Conservation (phyloP, 2,329 filamentous ascomycete species). For the Lachnellula suecica region DNA sequence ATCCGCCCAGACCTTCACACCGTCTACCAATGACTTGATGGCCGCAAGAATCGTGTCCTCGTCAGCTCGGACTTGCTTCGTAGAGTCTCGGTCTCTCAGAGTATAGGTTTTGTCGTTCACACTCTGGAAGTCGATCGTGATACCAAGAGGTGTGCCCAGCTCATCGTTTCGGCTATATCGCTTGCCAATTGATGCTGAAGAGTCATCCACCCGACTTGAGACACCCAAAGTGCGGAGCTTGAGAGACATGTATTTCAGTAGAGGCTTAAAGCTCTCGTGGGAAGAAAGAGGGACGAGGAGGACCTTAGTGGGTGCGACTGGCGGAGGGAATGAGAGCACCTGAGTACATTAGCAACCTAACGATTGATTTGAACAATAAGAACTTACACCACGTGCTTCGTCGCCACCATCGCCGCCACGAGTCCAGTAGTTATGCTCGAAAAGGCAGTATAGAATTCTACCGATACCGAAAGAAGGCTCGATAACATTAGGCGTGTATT, state of each 20-base stretch:
- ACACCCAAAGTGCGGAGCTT: slow-evolving; percentile 75
- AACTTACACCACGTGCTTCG: slow-evolving; percentile 81
- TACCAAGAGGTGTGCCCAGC: slow-evolving; percentile 87
- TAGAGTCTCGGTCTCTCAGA: slow-evolving; percentile 86
- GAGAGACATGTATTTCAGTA: slow-evolving; percentile 69
- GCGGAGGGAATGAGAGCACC: slow-evolving; percentile 72
- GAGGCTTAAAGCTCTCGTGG: slow-evolving; percentile 78
- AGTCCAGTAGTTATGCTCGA: slow-evolving; percentile 96
- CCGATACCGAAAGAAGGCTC: slow-evolving; percentile 98
- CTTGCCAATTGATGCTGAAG: slow-evolving; percentile 89
- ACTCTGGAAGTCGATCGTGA: slow-evolving; percentile 96
- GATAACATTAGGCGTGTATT: slow-evolving; percentile 94
- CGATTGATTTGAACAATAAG: not conserved
- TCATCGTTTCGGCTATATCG: slow-evolving; percentile 94
- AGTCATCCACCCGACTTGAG: slow-evolving; percentile 86
- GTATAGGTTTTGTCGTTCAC: slow-evolving; percentile 85
- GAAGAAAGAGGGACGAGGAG: slow-evolving; percentile 86
- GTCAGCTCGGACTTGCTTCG: slow-evolving; percentile 82
- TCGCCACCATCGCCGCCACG: slow-evolving; percentile 69
- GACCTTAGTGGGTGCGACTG: slow-evolving; percentile 91
- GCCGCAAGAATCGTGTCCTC: slow-evolving; percentile 78
- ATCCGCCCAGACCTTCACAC: slow-evolving; percentile 62
- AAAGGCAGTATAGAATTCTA: slow-evolving; percentile 86
- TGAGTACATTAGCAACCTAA: slow-evolving; percentile 31
- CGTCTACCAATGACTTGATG: slow-evolving; percentile 50